Base-by-base conservation (phyloP, 176 grass and related monocot genomes). In the Typha latifolia region DNA sequence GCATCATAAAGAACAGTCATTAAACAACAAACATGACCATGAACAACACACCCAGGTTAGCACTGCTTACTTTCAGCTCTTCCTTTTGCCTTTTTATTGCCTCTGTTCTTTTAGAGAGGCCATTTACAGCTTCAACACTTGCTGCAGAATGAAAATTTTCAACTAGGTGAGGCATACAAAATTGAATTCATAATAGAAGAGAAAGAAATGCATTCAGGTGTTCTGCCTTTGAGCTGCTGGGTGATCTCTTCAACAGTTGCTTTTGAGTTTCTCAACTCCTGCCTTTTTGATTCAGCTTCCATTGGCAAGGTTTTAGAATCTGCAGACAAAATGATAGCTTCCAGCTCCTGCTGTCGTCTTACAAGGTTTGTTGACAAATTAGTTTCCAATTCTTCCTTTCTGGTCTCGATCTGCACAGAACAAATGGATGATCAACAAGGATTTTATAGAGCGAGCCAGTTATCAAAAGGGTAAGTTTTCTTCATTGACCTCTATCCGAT, bases 321-420 rank as follows among this genome's bases (percentile, higher is more conserved):
- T 57, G 85, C 86, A 65, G 94, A 84, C 26, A 75, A 84, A 75
- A 99, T 99, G 66, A 99, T 84, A 49, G 80, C 83, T 80, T 99
- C 89, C 61, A 99, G 84, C 64, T 99, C 94, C 70, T 93, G 87
- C 43, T 93, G 85, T 14, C 86, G 76, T 62, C 94, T 88, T 66
- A 97, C 85, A 75, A 99, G 94, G 85, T 99, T 99, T 22, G 86
- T 93, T 70, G 94, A 92, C 47, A 99, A 69, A 88, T 99, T 99
- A 21, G 81, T 93, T 70, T 99, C 94, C 63, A 99, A 48, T 71
- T 99, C 94, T 75, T 99, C 94, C 71, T 93, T 99, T 68, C 94
- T 86, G 48, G 94, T 81, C 80, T 99, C 94, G 76, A 99, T 88
- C 94, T 97, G 77, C 14, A 73, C 24, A 61, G 50, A 48, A 43